Conservation (phyloP, 495 filamentous ascomycete genomes). For the Penicillium cinerascens region DNA sequence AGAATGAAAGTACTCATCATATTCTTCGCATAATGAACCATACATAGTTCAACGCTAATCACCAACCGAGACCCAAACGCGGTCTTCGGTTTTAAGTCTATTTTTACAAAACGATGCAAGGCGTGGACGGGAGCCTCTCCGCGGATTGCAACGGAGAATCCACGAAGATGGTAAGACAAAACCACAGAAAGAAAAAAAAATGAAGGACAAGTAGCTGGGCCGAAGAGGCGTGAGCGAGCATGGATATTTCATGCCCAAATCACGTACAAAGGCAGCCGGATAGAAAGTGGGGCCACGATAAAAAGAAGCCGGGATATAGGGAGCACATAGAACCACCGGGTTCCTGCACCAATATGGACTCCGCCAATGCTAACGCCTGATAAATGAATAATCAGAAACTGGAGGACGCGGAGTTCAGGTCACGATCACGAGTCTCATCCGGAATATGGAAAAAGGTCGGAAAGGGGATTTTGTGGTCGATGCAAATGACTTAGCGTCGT, state of each 20-base stretch:
- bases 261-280: slow-evolving; percentile 2
- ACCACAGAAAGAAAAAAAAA: slow-evolving; percentile 9
- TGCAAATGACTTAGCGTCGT: slow-evolving; percentile 24
- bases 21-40: slow-evolving; percentile 39
- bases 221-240: slow-evolving; percentile 4
- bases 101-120: slow-evolving; percentile 43
- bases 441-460: slow-evolving; percentile 15
- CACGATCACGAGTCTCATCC: slow-evolving; percentile 27
- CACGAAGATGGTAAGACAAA: slow-evolving; percentile 13
- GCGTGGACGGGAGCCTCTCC: slow-evolving; percentile 17
- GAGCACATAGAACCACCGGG: slow-evolving; percentile 21
- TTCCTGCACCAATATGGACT: slow-evolving; percentile 29
- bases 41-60: slow-evolving; percentile 38
- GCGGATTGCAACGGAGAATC: slow-evolving; percentile 9
- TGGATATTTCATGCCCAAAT: background rate
- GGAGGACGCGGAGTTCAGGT: slow-evolving; percentile 23
- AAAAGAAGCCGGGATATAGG: slow-evolving; percentile 23
- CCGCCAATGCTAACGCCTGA: slow-evolving; percentile 35
- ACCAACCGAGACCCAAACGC: slow-evolving; percentile 32
- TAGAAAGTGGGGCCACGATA: background rate
- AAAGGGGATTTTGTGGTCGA: slow-evolving; percentile 3
- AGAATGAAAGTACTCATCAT: slow-evolving; percentile 34
- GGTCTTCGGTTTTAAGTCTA: slow-evolving; percentile 38
- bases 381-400: slow-evolving; percentile 28
- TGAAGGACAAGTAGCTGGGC: slow-evolving; percentile 13